A percentile compares a stretch with the other conserved stretches of the same genome.
phyloP scores from a whole-genome alignment of 139 green algal genomes.

The Diplosphaera chodatii region DNA sequence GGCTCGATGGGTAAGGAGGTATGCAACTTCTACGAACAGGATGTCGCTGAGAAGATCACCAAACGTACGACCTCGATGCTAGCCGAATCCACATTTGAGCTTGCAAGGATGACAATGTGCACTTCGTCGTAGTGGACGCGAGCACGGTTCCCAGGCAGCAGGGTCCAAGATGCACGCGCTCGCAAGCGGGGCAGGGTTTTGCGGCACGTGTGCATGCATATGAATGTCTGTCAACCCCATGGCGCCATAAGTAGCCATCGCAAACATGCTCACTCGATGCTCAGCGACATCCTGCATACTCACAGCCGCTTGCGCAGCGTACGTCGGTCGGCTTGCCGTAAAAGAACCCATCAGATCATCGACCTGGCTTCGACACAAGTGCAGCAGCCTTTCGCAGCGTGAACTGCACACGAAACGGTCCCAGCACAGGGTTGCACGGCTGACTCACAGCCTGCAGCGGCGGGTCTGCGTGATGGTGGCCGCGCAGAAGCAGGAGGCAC shows the following conservation, averaged over 20 bases:
- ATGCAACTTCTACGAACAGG: no score
- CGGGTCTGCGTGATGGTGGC: not conserved
- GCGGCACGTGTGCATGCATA: not conserved
- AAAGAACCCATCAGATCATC: not conserved
- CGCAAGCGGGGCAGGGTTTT: no score
- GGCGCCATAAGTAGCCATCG: not conserved
- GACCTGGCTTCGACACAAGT: not conserved
- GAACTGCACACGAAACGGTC: not conserved
- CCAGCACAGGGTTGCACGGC: no score
- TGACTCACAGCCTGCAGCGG: not conserved
- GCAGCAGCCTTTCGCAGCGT: not conserved
- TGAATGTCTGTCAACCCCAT: not conserved
- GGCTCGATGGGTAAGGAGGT: no score
- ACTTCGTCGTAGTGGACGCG: no score
- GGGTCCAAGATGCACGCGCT: no score
- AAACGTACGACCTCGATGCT: no score
- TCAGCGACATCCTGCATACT: not conserved
- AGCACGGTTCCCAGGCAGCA: no score
- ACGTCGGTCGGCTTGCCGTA: not conserved
- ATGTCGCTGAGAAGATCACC: no score
- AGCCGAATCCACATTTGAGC: no score
- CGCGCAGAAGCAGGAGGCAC: slow-evolving; percentile 7
- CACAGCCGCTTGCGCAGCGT: not conserved
- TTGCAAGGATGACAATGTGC: no score
- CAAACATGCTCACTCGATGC: not conserved